phyloP scores from a whole-genome alignment of 495 filamentous ascomycete species.

The Penicillium subrubescens region DNA sequence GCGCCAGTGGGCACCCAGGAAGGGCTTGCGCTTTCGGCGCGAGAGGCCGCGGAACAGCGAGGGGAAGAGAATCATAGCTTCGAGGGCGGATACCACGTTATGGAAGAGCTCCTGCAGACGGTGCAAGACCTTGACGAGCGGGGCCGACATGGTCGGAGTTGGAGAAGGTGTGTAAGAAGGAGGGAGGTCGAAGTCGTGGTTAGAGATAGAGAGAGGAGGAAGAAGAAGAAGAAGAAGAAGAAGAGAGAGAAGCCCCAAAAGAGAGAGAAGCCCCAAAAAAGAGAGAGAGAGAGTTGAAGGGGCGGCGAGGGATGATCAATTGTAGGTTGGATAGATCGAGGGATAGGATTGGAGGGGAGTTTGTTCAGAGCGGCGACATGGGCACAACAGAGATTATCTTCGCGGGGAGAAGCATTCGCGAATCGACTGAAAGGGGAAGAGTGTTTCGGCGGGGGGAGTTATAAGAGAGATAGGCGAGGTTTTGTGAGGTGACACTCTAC shows the following conservation, averaged over 20 bases:
- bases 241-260: neutral
- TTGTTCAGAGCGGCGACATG: slow-evolving; percentile 4
- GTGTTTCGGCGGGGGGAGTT: slow-evolving; percentile 11
- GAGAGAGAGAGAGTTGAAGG: neutral
- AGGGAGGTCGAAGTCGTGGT: slow-evolving; percentile 2
- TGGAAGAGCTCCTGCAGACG: slow-evolving; percentile 57
- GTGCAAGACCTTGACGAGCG: slow-evolving; percentile 49
- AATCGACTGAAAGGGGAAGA: slow-evolving; percentile 21
- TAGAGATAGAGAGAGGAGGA: neutral
- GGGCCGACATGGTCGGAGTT: slow-evolving; percentile 38
- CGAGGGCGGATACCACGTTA: slow-evolving; percentile 51
- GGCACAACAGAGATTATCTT: neutral
- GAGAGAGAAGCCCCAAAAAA: neutral
- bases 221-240: too few species aligned
- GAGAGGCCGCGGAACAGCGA: slow-evolving; percentile 48
- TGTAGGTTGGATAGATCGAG: slow-evolving; percentile 4
- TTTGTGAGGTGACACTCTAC: slow-evolving; percentile 28
- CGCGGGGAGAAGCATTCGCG: slow-evolving; percentile 14
- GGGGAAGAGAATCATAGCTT: slow-evolving; percentile 54
- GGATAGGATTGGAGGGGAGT: slow-evolving; percentile 1
- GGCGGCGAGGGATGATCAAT: neutral
- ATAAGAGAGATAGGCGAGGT: slow-evolving; percentile 10
- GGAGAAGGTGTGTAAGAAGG: slow-evolving; percentile 8
- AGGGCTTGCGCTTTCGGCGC: slow-evolving; percentile 38
- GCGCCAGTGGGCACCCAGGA: slow-evolving; percentile 42